Percentiles rank a stretch among this genome's conserved stretches.
Conservation (phyloP, 2,329 filamentous ascomycete genomes). For the Fusarium proliferatum region DNA sequence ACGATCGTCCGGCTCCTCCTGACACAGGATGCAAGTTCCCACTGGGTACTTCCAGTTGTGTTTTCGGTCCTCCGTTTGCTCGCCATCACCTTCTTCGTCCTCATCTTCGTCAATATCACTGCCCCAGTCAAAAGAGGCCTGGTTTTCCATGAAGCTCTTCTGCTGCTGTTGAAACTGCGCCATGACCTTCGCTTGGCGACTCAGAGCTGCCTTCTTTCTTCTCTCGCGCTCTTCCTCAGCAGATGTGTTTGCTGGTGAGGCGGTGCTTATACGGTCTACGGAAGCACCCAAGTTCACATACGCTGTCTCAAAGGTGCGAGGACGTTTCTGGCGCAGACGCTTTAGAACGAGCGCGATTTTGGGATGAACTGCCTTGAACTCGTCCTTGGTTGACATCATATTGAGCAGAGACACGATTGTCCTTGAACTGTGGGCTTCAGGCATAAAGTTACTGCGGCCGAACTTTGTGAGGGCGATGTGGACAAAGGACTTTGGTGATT, state of each 20-base stretch:
- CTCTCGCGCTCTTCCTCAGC: slow-evolving; percentile 79
- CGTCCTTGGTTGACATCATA: slow-evolving; percentile 72
- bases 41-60: slow-evolving; percentile 85
- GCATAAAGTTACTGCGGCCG: slow-evolving; percentile 70
- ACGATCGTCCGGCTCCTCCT: slow-evolving; percentile 93
- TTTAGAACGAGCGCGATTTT: slow-evolving; percentile 88
- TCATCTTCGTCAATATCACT: slow-evolving; percentile 80
- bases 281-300: slow-evolving; percentile 73
- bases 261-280: slow-evolving; percentile 82
- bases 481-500: slow-evolving; percentile 74
- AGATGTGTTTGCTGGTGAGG: slow-evolving; percentile 77
- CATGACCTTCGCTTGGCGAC: slow-evolving; percentile 94
- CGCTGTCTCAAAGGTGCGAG: slow-evolving; percentile 75
- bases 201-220: slow-evolving; percentile 91
- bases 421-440: slow-evolving; percentile 65
- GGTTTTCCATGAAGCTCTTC: slow-evolving; percentile 91
- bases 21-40: slow-evolving; percentile 94
- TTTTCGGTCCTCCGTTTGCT: slow-evolving; percentile 71
- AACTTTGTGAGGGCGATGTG: slow-evolving; percentile 73
- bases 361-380: slow-evolving; percentile 83
- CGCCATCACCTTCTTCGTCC: slow-evolving; percentile 74
- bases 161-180: slow-evolving; percentile 98
- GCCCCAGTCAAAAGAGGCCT: slow-evolving; percentile 89
- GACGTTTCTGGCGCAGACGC: slow-evolving; percentile 85
- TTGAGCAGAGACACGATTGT: slow-evolving; percentile 74